These are phyloP conservation scores for Solanum paucissectum DNA, from an alignment of 257 asterid genomes.

Conservation along the genomic window DNA sequence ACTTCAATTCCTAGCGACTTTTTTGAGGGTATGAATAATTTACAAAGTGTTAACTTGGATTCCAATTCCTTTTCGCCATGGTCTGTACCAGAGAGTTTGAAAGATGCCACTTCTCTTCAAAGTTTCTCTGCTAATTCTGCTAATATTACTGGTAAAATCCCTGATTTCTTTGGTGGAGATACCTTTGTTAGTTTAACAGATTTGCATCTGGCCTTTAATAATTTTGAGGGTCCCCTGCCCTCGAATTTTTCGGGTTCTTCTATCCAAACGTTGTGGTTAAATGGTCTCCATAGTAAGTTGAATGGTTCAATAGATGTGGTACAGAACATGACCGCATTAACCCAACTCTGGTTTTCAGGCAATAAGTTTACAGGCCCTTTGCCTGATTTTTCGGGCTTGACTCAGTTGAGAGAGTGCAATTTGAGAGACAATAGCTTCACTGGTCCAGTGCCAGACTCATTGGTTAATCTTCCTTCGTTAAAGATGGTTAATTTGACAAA, in stretches of 20 bases:
- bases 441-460: conserved; percentile 6
- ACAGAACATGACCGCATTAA: conserved; percentile 3
- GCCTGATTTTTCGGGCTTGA: conserved; percentile 9
- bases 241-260: conserved; percentile 18
- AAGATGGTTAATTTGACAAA: background rate
- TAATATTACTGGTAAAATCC: conserved; percentile 44
- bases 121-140: conserved; percentile 50
- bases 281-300: background rate
- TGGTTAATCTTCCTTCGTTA: background rate
- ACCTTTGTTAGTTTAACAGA: conserved; percentile 26
- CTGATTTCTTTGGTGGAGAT: conserved; percentile 32
- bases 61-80: conserved; percentile 44
- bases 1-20: conserved; percentile 57
- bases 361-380: conserved; percentile 7
- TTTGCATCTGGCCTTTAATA: conserved; percentile 41
- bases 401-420: background rate
- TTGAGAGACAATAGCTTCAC: conserved; percentile 6
- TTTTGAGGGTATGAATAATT: conserved; percentile 60
- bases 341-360: background rate
- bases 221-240: conserved; percentile 62
- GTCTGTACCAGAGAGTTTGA: conserved; percentile 44
- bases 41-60: conserved; percentile 45
- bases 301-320: conserved; percentile 2
- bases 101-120: conserved; percentile 24
- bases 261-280: conserved; percentile 4